Conservation (phyloP, 192 early-diverging fungal species). For the Linnemannia exigua region DNA sequence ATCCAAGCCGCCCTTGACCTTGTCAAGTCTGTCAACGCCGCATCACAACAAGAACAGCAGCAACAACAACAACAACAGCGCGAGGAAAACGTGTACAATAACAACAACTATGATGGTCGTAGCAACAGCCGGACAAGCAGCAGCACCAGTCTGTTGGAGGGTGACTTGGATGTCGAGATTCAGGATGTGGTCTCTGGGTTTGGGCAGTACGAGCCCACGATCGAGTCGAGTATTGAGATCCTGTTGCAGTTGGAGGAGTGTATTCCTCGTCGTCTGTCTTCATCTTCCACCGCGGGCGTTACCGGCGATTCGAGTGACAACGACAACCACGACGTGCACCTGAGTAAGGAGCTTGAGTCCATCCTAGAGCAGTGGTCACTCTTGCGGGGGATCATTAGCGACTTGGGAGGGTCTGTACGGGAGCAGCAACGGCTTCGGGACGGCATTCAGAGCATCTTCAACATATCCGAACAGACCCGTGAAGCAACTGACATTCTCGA, state of each 20-base stretch:
- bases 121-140: slow-evolving; percentile 18
- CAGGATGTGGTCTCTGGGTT: slow-evolving; percentile 55
- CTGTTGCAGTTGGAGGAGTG: slow-evolving; percentile 40
- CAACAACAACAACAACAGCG: not conserved
- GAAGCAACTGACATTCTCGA: slow-evolving; percentile 28
- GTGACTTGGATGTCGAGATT: slow-evolving; percentile 42
- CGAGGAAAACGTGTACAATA: not conserved
- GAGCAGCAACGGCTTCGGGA: slow-evolving; percentile 53
- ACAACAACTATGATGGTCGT: not conserved
- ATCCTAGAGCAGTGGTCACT: slow-evolving; percentile 34
- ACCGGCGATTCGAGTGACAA: not conserved
- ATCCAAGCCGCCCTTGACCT: slow-evolving; percentile 38
- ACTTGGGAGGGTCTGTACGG: slow-evolving; percentile 31
- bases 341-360: slow-evolving; percentile 27
- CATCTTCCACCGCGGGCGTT: not conserved
- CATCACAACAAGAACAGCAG: slow-evolving; percentile 28
- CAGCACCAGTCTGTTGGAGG: slow-evolving; percentile 17
- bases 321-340: not conserved
- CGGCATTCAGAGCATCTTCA: slow-evolving; percentile 41
- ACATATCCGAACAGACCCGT: slow-evolving; percentile 35
- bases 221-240: slow-evolving; percentile 53
- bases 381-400: slow-evolving; percentile 27
- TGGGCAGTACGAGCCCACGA: slow-evolving; percentile 50
- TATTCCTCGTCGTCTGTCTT: slow-evolving; percentile 12
- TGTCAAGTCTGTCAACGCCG: slow-evolving; percentile 19